Evolutionary conservation across 495 filamentous ascomycete genomes (phyloP), one percentile per base, ranked within the genome.

Genomic region (Xylaria flabelliformis): DNA sequence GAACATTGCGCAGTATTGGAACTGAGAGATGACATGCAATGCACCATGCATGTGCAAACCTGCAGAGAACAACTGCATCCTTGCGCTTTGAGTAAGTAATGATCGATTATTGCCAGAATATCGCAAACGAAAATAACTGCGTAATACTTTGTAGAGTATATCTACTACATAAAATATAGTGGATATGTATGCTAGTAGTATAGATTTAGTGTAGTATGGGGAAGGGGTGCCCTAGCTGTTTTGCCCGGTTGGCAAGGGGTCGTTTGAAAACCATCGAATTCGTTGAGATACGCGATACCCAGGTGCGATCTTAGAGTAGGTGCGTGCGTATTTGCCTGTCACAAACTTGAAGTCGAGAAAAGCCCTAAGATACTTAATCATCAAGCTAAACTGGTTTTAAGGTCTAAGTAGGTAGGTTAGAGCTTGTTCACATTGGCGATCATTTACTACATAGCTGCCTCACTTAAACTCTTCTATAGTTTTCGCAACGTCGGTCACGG

Each of bases 401-500:
- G 34, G n/a, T n/a, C n/a, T n/a, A n/a, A n/a, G n/a, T n/a, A n/a
- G n/a, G n/a, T n/a, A n/a, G n/a, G n/a, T n/a, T n/a, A n/a, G n/a
- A n/a, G n/a, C n/a, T n/a, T n/a, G n/a, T n/a, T n/a, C n/a, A n/a
- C n/a, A 58, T 19, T 9, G 29, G 8, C 6, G 4, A 58, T 58
- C 29, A 58, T 24, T 62, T 12, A 62, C 6, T 61, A 2, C 9
- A 39, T 13, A 41, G 12, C 58, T 7, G 17, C n/a, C 10, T n/a
- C 24, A 34, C 36, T 36, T 26, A 44, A 42, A 24, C 10, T 42
- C 41, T 64, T 48, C 24, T 9, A 48, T 24, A 29, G 24, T 42
- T 41, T 55, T 67, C 29, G 64, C 46, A 21, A 56, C 1, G 48
- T 55, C 39, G 19, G 56, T 56, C 36, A 46, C 34, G 46, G 50